Base-by-base conservation (phyloP, 768 basidiomycete genomes). In the Suillus discolor region DNA sequence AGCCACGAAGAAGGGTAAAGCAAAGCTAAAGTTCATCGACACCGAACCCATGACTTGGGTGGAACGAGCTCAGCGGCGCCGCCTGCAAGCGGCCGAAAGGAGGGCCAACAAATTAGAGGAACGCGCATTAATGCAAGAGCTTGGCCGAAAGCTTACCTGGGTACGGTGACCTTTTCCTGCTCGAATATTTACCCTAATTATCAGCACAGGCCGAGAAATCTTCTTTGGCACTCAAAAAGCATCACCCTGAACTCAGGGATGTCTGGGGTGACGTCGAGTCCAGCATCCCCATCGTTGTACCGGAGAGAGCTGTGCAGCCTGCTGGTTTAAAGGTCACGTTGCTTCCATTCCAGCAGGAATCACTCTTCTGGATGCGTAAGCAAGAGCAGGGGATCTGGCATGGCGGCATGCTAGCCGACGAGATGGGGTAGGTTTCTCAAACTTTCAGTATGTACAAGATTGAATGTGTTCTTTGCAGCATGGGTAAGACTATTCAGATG, bases 401-500 rank as follows among this genome's bases (percentile, higher is more conserved):
- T 57, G 97, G 97, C 44, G 97, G 97, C 6, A 90, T 98, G 87
- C 82, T 98, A 62, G 94, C 96, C 23, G 93, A 95, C 69, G 93
- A 95, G 78, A 95, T 95, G 93, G 95, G 94, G 93, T 89, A 83
- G 77, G 85, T 71, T 45, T 38, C 41, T 64, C 45, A 38, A 12
- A 61, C 11, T 44, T 65, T 64, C 57, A 69, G 64, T 61, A n/a
- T 41, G 16, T 36, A 59, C 65, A 65, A 67, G 25, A 69, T 68
- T 47, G n/a, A 57, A 60, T 67, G 31, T 8, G 20, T 11, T 44
- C 61, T 39, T 39, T 51, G 18, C 68, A 91, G 92, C 23, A 94
- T 96, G 93, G 92, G 92, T 16, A 95, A 96, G 78, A 99, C 97
- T 0, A 99, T 99, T 66, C 97, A 99, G 74, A 94, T 96, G 69